These are phyloP conservation scores for Dovyalis caffra DNA, from an alignment of 345 rosid species.

Conservation along the genomic window DNA sequence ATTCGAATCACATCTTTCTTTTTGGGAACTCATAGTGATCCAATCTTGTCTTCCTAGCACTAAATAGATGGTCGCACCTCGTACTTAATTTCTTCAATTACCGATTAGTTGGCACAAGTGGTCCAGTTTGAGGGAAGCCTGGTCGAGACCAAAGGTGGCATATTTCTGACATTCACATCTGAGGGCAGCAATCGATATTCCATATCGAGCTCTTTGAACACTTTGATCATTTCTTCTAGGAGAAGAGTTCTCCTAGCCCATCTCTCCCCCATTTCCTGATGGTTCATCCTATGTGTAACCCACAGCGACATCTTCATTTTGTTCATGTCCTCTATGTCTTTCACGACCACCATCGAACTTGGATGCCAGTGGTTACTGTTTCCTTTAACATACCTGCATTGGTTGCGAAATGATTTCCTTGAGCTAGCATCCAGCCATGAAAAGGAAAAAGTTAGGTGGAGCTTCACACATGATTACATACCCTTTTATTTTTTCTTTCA, in stretches of 20 bases:
- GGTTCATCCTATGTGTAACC: constrained; percentile 33
- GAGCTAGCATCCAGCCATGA: neutral
- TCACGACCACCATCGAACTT: constrained; percentile 19
- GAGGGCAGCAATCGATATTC: constrained; percentile 43
- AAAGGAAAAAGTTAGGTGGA: neutral
- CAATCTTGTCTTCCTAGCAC: too few species aligned
- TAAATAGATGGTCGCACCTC: too few species aligned
- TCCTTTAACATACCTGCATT: constrained; percentile 33
- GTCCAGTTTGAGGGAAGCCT: constrained; percentile 42
- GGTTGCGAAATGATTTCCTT: neutral
- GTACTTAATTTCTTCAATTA: too few species aligned
- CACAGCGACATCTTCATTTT: constrained; percentile 30
- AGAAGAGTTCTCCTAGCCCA: constrained; percentile 28
- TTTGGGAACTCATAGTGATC: too few species aligned
- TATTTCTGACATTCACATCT: constrained; percentile 38
- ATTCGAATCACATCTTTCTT: too few species aligned
- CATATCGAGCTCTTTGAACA: constrained; percentile 36
- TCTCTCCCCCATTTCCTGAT: constrained; percentile 33
- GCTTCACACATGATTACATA: constrained; percentile 6
- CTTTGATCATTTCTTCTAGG: constrained; percentile 37
- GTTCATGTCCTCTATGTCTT: constrained; percentile 53
- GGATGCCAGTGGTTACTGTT: constrained; percentile 38
- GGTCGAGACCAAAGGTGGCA: constrained; percentile 20
- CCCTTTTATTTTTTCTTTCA: constrained; percentile 32
- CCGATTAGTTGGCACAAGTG: constrained; percentile 11